Evolutionary conservation across 768 basidiomycete species (phyloP), one percentile per base, ranked within the genome.

Genomic region (Krasilnikovozyma curviuscula): DNA sequence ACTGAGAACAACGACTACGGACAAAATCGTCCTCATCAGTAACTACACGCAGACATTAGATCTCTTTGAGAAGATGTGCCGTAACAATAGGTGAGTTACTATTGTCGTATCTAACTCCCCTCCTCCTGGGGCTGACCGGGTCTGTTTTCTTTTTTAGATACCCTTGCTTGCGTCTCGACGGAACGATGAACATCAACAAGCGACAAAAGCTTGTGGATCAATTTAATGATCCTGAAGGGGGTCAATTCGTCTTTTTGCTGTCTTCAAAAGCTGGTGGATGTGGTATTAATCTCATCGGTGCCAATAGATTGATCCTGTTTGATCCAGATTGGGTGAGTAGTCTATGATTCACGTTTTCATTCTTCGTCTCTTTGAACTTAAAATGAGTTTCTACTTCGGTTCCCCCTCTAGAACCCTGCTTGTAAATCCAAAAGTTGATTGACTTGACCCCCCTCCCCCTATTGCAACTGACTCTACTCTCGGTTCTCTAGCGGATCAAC

Each of bases 1-100:
- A 25, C 77, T 95, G 37, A 73, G 72, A 47, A 78, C 75, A 10
- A 73, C 79, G 49, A 89, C 83, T 14, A 81, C 71, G 47, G 88
- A 95, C 69, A 95, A 95, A 69, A 91, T 93, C 49, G 88, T 95
- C 14, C 68, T 95, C 35, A 93, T 95, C 61, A 89, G 85, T 61
- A 95, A 95, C 63, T 89, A 89, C 60, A 95, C 88, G 5, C 85
- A 89, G 63, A 95, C 88, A 0, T 71, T 95, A 3, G 88, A 93
- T 62, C 66, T 91, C 9, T 91, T 95, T 56, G 86, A 89, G 67
- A 84, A 79, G 59, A 64, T 91, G 42, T 82, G 84, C 57, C 73
- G 83, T 27, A 75, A 65, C 57, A 89, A 88, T 63, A 81, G 82
- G 85, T 86, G 54, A 44, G 70, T 61, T 25, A 29, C 40, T 18